Conservation (phyloP, 2,329 filamentous ascomycete genomes). For the Fonsecaea pedrosoi region DNA sequence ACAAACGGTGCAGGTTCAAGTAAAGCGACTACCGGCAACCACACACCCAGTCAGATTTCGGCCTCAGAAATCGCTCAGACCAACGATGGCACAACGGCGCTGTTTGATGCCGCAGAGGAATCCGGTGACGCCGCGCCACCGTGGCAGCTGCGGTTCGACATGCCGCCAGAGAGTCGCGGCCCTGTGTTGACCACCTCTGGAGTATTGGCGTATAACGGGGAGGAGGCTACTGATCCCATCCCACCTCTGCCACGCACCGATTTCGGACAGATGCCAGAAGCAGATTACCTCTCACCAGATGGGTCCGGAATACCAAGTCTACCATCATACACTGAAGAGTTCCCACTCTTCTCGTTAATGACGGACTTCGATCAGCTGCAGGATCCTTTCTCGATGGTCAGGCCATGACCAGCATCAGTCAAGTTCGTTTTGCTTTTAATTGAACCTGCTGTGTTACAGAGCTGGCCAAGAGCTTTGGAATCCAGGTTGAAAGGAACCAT, state of each 20-base stretch:
- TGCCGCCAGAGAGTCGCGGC: conserved; percentile 35
- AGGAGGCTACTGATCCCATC: conserved; percentile 27
- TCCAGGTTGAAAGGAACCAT: conserved; percentile 57
- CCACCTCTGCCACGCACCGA: conserved; percentile 28
- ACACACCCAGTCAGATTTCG: conserved; percentile 22
- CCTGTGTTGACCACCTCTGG: conserved; percentile 41
- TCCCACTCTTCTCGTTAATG: conserved; percentile 40
- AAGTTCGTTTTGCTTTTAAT: conserved; percentile 18
- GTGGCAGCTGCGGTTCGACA: conserved; percentile 38
- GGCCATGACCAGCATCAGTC: conserved; percentile 24
- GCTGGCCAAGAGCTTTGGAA: conserved; percentile 43
- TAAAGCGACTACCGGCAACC: conserved; percentile 22
- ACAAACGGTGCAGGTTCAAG: conserved; percentile 19
- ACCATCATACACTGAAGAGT: conserved; percentile 39
- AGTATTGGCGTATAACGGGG: conserved; percentile 34
- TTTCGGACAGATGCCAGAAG: conserved; percentile 28
- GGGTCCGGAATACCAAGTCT: conserved; percentile 38
- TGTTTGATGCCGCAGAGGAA: conserved; percentile 28
- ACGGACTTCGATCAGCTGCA: conserved; percentile 39
- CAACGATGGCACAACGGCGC: conserved; percentile 8
- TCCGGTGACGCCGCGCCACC: conserved; percentile 25
- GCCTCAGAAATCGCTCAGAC: conserved; percentile 9
- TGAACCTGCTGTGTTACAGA: background rate
- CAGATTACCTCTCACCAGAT: conserved; percentile 32
- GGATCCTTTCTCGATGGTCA: conserved; percentile 33